Base-by-base conservation (phyloP, 306 rosid species). In the Sicyos baderoa region DNA sequence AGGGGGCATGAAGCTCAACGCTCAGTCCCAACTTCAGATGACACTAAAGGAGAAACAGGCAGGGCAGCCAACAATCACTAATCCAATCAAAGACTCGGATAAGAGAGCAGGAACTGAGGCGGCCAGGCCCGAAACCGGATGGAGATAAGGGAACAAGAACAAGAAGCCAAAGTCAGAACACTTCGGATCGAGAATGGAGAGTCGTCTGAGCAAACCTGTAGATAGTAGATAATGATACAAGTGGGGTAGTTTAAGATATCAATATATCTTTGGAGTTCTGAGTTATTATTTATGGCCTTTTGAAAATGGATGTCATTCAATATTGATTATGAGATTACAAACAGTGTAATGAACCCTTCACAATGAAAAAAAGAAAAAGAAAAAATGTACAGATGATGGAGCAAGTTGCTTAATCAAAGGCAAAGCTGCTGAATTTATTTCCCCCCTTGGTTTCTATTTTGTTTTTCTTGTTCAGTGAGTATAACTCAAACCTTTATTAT, bases 161-260 rank as follows among this genome's bases (percentile, higher is more conserved):
- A 49, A 76, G 75, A 56, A 65, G 68, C 73, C 87, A 78, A 52
- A 70, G 19, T 18, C 54, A 16, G 9, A 59, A 42, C 22, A 74
- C 35, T 70, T 71, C 79, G 75, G 95, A 82, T 71, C 86, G 87
- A 84, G 95, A 88, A 78, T 81, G 61, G 91, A 92, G 9, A 79
- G 80, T 72, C 81, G 75, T 45, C 55, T 75, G 71, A 70, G 81
- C 50, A 61, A 64, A 42, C 40, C 75, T 68, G 76, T 42, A 79
- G 83, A 82, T 79, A 82, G 35, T 29, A 29, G 35, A 29, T 29
- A 82, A 82, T 79, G 76, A 78, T 76, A 37, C 5, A 16, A 18
- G 53, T 16, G 15, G 54, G 59, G 73, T 70, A 37, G 58, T 51
- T 19, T 47, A 63, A 56, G 56, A 37, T 55, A 68, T 45, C 11